Evolutionary conservation across 2,329 filamentous ascomycete species (phyloP).

Genomic region (Daldinia eschscholtzii): DNA sequence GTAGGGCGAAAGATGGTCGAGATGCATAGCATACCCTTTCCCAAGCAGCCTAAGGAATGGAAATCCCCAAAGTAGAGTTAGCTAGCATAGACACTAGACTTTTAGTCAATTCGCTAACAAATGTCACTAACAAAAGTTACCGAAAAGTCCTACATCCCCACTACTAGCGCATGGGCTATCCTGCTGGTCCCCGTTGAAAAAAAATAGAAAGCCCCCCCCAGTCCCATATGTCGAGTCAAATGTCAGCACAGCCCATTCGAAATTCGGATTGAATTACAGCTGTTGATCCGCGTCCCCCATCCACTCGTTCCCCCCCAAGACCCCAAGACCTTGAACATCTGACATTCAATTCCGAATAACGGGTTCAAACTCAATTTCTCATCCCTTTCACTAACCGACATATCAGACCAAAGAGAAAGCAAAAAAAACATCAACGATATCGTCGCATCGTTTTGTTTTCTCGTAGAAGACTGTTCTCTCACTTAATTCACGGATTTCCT

Average conservation of each 20-base stretch:
- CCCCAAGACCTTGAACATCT: conserved; percentile 11
- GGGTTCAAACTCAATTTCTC: conserved; percentile 28
- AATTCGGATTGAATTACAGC: conserved; percentile 14
- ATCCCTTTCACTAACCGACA: conserved; percentile 19
- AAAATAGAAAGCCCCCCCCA: background rate
- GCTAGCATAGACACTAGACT: conserved; percentile 13
- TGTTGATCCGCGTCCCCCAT: conserved; percentile 14
- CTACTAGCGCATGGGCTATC: conserved; percentile 26
- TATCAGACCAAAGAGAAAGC: conserved; percentile 24
- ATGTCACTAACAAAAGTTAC: conserved; percentile 39
- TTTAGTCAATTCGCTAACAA: conserved; percentile 35
- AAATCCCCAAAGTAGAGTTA: conserved; percentile 29
- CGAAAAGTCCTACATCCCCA: conserved; percentile 19
- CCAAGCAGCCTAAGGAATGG: conserved; percentile 10
- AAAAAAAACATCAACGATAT: conserved; percentile 6
- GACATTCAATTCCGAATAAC: conserved; percentile 17
- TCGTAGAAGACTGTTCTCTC: conserved; percentile 20
- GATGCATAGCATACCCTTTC: conserved; percentile 6
- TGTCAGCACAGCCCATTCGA: conserved; percentile 37
- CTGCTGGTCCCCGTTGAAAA: conserved; percentile 23
- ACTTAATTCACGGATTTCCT: conserved; percentile 20
- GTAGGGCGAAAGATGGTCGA: background rate
- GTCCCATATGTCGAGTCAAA: conserved; percentile 6
- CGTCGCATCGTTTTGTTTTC: conserved; percentile 10
- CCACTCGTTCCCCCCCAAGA: background rate